Base-by-base conservation (phyloP, 2,329 filamentous ascomycete genomes). In the Tolypocladium amazonense region DNA sequence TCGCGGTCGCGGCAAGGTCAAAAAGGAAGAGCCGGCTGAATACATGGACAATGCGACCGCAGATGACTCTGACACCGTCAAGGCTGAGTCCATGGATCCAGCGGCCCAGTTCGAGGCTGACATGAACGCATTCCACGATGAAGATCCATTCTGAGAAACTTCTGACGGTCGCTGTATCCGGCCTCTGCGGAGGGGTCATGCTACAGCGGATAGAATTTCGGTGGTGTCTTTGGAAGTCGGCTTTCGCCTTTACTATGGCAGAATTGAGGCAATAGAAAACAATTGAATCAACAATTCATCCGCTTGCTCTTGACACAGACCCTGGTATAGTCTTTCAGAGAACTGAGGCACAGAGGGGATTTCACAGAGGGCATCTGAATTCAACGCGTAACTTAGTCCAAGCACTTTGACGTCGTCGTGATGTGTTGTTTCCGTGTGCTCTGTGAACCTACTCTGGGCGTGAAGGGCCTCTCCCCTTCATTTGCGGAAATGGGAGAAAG, bases 31-130 rank as follows among this genome's bases (percentile, higher is more conserved):
- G 20, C 60, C 66, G 4, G 25, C 12, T 6, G 59, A 55, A 1
- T 55, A 61, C 1, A 58, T 63, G 1, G 66, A 64, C 5, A 63
- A 67, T 3, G 64, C 64, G 25, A 60, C 61, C 18, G 39, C 61
- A 37, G 64, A 67, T 2, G 66, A 64, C 23, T 60, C 62, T 9
- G 54, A 61, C 27, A 62, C 61, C 6, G 55, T 65, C 15, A 35
- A 58, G 6, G 61, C 60, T 33, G 37, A 60, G n/a, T 7, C 50
- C 2, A 35, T 63, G 54, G 68, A 69, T 56, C 38, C 56, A 1
- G 66, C 69, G 58, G 57, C 61, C 20, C 62, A 61, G 4, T 60
- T 62, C 20, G 65, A 63, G 38, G 64, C 66, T 23, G 62, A 58
- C 11, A 56, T 65, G 56, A 60, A 57, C 27, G 50, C 59, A 1